Evolutionary conservation across 768 basidiomycete genomes (phyloP).

Genomic region (Russula brevipes): DNA sequence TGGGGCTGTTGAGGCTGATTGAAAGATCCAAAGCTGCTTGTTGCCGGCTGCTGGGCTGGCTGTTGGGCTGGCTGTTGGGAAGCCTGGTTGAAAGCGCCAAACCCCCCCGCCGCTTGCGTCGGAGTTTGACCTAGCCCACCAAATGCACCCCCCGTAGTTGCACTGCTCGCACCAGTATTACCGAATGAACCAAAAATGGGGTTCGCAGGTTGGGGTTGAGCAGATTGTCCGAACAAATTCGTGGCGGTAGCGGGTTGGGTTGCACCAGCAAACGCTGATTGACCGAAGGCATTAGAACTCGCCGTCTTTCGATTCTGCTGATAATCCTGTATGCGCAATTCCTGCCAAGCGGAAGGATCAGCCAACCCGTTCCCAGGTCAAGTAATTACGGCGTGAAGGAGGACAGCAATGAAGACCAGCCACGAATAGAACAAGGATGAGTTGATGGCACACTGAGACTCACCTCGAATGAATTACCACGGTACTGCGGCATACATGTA

Average conservation of each 20-base stretch:
- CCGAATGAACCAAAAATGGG: conserved; percentile 31
- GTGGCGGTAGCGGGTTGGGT: conserved; percentile 26
- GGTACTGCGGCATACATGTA: conserved; percentile 72
- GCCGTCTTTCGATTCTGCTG: conserved; percentile 43
- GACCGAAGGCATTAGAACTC: conserved; percentile 31
- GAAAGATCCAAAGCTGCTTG: conserved; percentile 35
- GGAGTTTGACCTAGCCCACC: conserved; percentile 28
- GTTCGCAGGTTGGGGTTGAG: conserved; percentile 31
- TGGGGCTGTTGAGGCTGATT: conserved; percentile 28
- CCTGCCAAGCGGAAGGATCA: conserved; percentile 29
- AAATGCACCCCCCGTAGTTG: conserved; percentile 29
- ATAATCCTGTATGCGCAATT: conserved; percentile 47
- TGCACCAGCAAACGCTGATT: conserved; percentile 33
- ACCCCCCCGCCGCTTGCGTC: conserved; percentile 23
- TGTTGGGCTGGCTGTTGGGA: conserved; percentile 28
- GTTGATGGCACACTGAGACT: conserved; percentile 24
- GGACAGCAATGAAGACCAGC: background rate
- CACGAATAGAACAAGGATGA: conserved; percentile 4
- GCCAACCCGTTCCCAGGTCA: background rate
- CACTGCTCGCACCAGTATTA: conserved; percentile 26
- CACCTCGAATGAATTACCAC: conserved; percentile 60
- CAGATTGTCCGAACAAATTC: conserved; percentile 32
- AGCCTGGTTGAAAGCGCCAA: conserved; percentile 30
- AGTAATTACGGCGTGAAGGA: too few relatives aligned
- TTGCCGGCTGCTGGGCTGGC: conserved; percentile 30